Percentiles rank a stretch among this genome's conserved stretches.
Evolutionary conservation across 1,139 yeast genomes (phyloP).

Genomic region (Nadsonia commutata): DNA sequence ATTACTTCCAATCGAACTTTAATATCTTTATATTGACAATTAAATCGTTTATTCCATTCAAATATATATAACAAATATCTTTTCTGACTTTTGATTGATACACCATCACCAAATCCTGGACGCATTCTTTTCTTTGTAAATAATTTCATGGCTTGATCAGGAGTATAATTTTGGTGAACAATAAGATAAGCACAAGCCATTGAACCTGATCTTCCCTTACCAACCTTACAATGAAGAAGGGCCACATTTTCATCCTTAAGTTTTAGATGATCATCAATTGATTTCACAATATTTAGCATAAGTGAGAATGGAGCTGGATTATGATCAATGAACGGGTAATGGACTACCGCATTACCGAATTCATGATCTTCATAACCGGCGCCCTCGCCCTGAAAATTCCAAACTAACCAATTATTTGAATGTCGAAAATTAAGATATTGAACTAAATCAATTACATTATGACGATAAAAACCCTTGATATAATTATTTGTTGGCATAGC

Average conservation of each 20-base stretch:
- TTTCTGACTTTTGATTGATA: conserved; percentile 56
- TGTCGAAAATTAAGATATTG: conserved; percentile 36
- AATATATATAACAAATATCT: conserved; percentile 53
- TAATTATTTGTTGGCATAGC: conserved; percentile 50
- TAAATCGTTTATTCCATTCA: conserved; percentile 17
- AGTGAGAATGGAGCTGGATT: conserved; percentile 52
- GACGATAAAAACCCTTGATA: conserved; percentile 38
- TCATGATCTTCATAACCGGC: conserved; percentile 31
- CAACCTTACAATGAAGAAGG: conserved; percentile 77
- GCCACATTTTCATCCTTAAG: conserved; percentile 34
- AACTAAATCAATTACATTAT: conserved; percentile 37
- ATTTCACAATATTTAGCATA: conserved; percentile 31
- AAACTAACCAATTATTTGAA: conserved; percentile 50
- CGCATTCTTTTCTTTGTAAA: conserved; percentile 52
- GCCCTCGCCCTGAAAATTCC: conserved; percentile 55
- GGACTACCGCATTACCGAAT: conserved; percentile 23
- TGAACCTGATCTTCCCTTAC: conserved; percentile 85
- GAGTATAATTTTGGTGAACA: conserved; percentile 25
- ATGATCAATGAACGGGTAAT: conserved; percentile 61
- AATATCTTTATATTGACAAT: conserved; percentile 12
- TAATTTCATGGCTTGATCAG: conserved; percentile 32
- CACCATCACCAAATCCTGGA: conserved; percentile 44
- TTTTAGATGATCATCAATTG: conserved; percentile 32
- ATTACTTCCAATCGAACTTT: conserved; percentile 17
- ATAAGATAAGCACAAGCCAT: conserved; percentile 59